Percentiles rank a stretch among this genome's conserved stretches.
Evolutionary conservation across 495 filamentous ascomycete genomes (phyloP).

Genomic region (Penicillium crystallinum): DNA sequence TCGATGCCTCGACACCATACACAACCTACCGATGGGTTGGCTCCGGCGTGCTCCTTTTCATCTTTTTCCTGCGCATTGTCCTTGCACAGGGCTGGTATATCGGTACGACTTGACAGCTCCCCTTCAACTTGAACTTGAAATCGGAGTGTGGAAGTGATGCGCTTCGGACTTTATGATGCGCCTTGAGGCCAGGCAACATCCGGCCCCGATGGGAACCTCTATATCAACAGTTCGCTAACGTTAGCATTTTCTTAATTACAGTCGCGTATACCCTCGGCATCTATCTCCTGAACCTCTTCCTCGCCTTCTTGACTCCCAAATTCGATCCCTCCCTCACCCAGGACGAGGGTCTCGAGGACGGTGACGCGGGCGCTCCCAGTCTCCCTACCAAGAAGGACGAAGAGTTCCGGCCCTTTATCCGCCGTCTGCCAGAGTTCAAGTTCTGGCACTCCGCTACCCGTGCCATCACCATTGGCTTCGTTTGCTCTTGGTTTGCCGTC

Average conservation of each 20-base stretch:
- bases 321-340: conserved; percentile 96
- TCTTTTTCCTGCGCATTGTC: conserved; percentile 87
- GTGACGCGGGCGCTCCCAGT: conserved; percentile 55
- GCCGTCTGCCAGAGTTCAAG: conserved; percentile 96
- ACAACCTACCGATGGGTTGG: conserved; percentile 82
- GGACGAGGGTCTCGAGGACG: conserved; percentile 95
- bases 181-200: no score
- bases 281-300: conserved; percentile 98
- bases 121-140: no score
- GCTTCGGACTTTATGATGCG: not conserved
- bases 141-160: not conserved
- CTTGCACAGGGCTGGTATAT: conserved; percentile 98
- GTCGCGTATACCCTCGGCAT: conserved; percentile 97
- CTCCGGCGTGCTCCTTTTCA: conserved; percentile 63
- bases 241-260: conserved; percentile 28
- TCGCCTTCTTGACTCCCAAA: conserved; percentile 96
- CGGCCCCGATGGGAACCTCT: no score
- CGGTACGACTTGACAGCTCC: conserved; percentile 50
- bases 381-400: conserved; percentile 93
- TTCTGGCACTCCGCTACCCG: conserved; percentile 96
- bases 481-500: conserved; percentile 85
- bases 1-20: conserved; percentile 88
- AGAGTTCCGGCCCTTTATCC: conserved; percentile 95
- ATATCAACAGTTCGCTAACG: conserved; percentile 7
- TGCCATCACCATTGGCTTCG: conserved; percentile 76